Base-by-base conservation (phyloP, 1,284 basidiomycete genomes). In the Violaceomyces palustris region DNA sequence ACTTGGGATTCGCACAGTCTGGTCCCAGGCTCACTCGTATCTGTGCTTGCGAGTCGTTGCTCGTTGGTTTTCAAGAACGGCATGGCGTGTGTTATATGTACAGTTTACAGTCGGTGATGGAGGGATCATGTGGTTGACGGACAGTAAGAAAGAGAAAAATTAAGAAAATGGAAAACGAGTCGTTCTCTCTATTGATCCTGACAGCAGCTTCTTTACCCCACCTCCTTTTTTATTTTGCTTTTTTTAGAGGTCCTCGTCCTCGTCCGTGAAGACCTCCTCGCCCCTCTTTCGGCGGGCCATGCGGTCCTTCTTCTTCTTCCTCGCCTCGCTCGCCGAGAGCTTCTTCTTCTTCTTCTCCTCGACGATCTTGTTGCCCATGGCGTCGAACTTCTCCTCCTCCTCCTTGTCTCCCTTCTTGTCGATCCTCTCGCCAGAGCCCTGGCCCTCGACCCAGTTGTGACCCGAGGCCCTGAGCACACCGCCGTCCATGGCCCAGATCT, bases 381-480 rank as follows among this genome's bases (percentile, higher is more conserved):
- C 67, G 43, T 72, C 69, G 35, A 45, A 44, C 24, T 50, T 43
- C 40, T 58, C 56, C 33, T 70, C 67, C 42, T 61, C 54, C 11
- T 65, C 68, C 15, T 67, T 67, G 17, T 59, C 64, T 47, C 63
- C 56, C 54, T 69, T 64, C 35, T 48, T 37, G 44, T 70, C 66
- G 41, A 73, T 44, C 42, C 66, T 62, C 38, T 61, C 63, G 11
- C 68, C 68, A 17, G 62, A 64, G 37, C 56, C 50, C 47, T 98
- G 92, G 42, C 91, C 91, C 78, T 98, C 93, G 69, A 94, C 89
- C 76, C 75, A 75, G 67, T 75, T 74, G 68, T 96, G 92, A 58
- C 93, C 93, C 6, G 58, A 64, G 11, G 68, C 69, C 30, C 44
- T 37, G 22, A 73, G 60, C 3, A 44, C 45, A 52, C 70, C 70